Conservation (phyloP, 2,329 filamentous ascomycete species). For the Ophiostoma triangulosporum region DNA sequence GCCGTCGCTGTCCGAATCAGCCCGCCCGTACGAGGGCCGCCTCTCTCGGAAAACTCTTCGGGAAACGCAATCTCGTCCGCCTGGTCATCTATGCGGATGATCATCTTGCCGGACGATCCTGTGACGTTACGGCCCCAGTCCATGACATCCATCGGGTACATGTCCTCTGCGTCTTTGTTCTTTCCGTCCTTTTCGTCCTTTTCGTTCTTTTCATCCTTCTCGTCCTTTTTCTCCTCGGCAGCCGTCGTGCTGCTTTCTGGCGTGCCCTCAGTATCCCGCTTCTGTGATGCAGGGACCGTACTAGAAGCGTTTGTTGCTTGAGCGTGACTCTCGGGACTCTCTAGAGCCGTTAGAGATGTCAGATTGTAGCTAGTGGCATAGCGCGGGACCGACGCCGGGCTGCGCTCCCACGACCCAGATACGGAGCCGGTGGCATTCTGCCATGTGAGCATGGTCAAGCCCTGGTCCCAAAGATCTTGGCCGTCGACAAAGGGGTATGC, state of each 20-base stretch:
- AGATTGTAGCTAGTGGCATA: conserved; percentile 45
- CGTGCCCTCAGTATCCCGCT: background rate
- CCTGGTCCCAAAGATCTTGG: conserved; percentile 19
- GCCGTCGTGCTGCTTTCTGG: background rate
- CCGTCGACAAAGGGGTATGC: conserved; percentile 23
- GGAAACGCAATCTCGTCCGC: conserved; percentile 28
- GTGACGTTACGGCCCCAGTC: conserved; percentile 75
- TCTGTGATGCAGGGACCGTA: background rate
- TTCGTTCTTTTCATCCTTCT: background rate
- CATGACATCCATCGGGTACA: conserved; percentile 15
- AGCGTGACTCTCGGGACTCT: background rate
- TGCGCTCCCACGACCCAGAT: conserved; percentile 60
- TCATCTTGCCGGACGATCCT: conserved; percentile 53
- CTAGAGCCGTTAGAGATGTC: conserved; percentile 34
- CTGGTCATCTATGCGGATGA: conserved; percentile 50
- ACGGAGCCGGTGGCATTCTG: conserved; percentile 66
- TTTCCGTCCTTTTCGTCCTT: background rate
- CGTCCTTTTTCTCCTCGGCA: background rate
- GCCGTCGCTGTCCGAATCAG: conserved; percentile 56
- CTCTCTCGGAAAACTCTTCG: conserved; percentile 19
- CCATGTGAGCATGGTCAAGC: conserved; percentile 41
- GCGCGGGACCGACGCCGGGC: conserved; percentile 31
- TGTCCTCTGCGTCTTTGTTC: background rate
- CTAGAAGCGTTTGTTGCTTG: background rate
- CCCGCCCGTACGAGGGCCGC: conserved; percentile 30